Percentiles rank a stretch among this genome's conserved stretches.
These are phyloP conservation scores for Kluyveromyces marxianus DNA, from an alignment of 1,139 yeast genomes.

Conservation along the genomic window DNA sequence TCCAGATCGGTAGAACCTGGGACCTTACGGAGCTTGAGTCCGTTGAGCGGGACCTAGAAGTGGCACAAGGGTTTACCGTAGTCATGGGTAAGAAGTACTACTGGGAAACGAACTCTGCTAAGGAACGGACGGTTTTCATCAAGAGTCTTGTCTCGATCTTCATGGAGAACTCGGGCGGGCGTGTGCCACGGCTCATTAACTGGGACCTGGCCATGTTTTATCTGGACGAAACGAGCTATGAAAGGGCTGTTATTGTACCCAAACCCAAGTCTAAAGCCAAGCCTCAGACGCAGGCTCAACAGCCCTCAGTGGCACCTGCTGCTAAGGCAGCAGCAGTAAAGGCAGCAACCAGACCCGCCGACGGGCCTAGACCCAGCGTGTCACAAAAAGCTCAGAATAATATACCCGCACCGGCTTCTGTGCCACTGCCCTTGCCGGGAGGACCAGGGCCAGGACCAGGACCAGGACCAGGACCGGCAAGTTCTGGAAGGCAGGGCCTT, in stretches of 20 bases:
- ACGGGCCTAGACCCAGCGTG: no score
- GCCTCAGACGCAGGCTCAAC: slow-evolving; percentile 3
- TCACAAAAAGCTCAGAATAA: no score
- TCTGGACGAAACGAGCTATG: slow-evolving; percentile 32
- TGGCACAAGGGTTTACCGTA: slow-evolving; percentile 52
- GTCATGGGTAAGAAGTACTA: slow-evolving; percentile 72
- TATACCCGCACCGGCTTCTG: no score
- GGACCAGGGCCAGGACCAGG: not conserved
- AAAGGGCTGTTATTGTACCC: slow-evolving; percentile 22
- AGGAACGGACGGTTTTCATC: slow-evolving; percentile 60
- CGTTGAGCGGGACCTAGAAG: slow-evolving; percentile 46
- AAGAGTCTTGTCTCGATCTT: slow-evolving; percentile 56
- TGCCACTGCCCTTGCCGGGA: no score
- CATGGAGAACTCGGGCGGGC: slow-evolving; percentile 61
- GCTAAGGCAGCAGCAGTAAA: no score
- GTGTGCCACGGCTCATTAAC: slow-evolving; percentile 52
- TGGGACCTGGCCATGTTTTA: slow-evolving; percentile 37
- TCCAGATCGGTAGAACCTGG: slow-evolving; percentile 95
- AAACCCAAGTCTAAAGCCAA: not conserved
- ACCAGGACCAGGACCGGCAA: not conserved
- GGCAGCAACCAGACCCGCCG: no score
- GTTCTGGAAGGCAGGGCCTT: no score
- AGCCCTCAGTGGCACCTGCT: no score
- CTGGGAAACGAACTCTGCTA: slow-evolving; percentile 71
- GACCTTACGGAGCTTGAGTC: slow-evolving; percentile 61